Base-by-base conservation (phyloP, 2,329 filamentous ascomycete genomes). In the Nigrospora oryzae region DNA sequence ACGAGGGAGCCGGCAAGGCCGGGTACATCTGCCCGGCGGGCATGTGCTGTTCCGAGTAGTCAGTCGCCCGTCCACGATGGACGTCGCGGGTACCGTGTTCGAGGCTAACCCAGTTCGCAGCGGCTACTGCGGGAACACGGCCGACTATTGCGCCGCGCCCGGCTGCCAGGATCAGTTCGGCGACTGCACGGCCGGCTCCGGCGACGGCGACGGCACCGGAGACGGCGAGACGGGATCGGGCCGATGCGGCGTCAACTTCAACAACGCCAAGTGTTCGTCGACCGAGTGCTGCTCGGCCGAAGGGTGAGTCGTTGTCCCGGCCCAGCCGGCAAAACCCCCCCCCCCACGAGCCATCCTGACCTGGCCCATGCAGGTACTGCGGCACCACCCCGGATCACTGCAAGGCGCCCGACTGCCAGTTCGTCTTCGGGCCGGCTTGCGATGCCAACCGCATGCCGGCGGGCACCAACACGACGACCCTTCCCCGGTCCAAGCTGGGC, bases 321-420 rank as follows among this genome's bases (percentile, higher is more conserved):
- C 23, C 23, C 23, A 4, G 23, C 6, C 19, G 19, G 6, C 6
- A 23, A 4, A 23, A 23, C 19, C 19, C 19, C 19, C 19, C 19
- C 19, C 23, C 5, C 23, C 23, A 28, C 4, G 23, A 10, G 23
- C 23, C 5, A 28, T 28, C 2, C 23, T 28, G 23, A 28, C 23
- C 23, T 28, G 5, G 5, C 23, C 2, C 7, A 7, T 28, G 8
- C 42, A 75, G 72, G 37, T 80, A 73, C 68, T 81, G 77, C 49
- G 78, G 77, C 41, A 68, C 59, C n/a, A 68, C 65, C 4, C 57
- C 57, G 11, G 69, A 75, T 2, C 79, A 81, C 60, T 84, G 81
- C 62, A 69, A 70, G 30, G 73, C 78, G 16, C 81, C 81, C 2
- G 73, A 79, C 43, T 84, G 81, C 55, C 70, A 78, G 56, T 76